phyloP scores from a whole-genome alignment of 2,329 filamentous ascomycete species.

The Pyrenophora graminea region DNA sequence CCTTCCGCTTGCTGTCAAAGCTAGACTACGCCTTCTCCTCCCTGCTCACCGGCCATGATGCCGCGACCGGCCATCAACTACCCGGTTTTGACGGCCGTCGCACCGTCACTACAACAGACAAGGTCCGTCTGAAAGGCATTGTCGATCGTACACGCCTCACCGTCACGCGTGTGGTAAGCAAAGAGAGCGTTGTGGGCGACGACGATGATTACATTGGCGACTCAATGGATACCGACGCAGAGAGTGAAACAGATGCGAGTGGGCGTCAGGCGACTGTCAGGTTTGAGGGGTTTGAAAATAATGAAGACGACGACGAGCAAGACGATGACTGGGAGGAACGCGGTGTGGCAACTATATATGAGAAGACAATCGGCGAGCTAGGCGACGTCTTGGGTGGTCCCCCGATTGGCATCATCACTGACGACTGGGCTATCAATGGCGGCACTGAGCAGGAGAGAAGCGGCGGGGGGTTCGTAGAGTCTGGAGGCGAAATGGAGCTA shows the following conservation, averaged over 20 bases:
- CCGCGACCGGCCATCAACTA: slow-evolving; percentile 66
- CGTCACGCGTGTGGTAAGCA: slow-evolving; percentile 70
- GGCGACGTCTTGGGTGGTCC: slow-evolving; percentile 66
- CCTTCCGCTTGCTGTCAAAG: slow-evolving; percentile 74
- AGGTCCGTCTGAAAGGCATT: slow-evolving; percentile 81
- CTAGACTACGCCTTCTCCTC: slow-evolving; percentile 83
- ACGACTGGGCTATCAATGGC: slow-evolving; percentile 34
- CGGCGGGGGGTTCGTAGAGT: slow-evolving; percentile 19
- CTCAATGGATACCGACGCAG: slow-evolving; percentile 41
- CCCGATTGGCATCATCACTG: slow-evolving; percentile 54
- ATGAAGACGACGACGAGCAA: slow-evolving; percentile 51
- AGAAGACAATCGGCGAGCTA: slow-evolving; percentile 75
- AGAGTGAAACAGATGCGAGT: slow-evolving; percentile 26
- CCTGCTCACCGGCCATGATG: slow-evolving; percentile 69
- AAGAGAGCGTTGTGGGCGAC: slow-evolving; percentile 52
- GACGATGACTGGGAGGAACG: slow-evolving; percentile 38
- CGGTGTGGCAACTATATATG: slow-evolving; percentile 69
- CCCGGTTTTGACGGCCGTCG: slow-evolving; percentile 70
- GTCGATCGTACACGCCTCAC: slow-evolving; percentile 75
- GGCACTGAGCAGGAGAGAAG: slow-evolving; percentile 14
- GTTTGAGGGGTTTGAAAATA: slow-evolving; percentile 49
- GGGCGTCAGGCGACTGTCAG: slow-evolving; percentile 28
- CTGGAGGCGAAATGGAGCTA: slow-evolving; percentile 15
- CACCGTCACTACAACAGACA: slow-evolving; percentile 78
- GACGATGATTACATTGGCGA: slow-evolving; percentile 30